These are phyloP conservation scores for Podaxis sp. DNA, from an alignment of 768 basidiomycete species.

Conservation along the genomic window DNA sequence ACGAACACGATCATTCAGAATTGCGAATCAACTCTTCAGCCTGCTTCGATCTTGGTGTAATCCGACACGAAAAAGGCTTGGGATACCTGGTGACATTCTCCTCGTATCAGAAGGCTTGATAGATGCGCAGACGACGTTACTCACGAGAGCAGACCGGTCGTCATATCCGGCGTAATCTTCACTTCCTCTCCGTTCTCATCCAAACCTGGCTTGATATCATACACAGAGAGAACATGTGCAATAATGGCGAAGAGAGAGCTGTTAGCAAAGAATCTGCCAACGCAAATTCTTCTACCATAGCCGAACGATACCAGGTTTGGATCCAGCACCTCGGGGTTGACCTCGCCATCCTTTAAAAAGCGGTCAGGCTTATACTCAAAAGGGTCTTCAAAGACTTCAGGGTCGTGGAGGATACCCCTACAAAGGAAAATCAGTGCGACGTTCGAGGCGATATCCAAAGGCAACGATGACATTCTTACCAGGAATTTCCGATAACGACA, in stretches of 20 bases:
- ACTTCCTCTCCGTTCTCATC: constrained; percentile 22
- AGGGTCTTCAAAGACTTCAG: constrained; percentile 20
- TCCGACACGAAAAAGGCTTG: neutral
- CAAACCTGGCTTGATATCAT: constrained; percentile 23
- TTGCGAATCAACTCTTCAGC: neutral
- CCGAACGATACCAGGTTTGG: constrained; percentile 30
- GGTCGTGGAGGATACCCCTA: constrained; percentile 21
- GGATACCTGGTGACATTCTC: neutral
- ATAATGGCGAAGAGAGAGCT: constrained; percentile 22
- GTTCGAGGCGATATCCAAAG: neutral
- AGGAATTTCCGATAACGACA: constrained; percentile 23
- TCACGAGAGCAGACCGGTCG: constrained; percentile 23
- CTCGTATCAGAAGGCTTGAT: neutral
- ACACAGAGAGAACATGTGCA: constrained; percentile 23
- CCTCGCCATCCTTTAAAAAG: constrained; percentile 25
- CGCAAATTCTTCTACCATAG: constrained; percentile 30
- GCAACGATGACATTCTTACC: constrained; percentile 13
- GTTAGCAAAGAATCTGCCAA: constrained; percentile 24
- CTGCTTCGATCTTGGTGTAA: neutral
- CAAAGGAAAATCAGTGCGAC: neutral
- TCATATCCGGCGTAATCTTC: constrained; percentile 20
- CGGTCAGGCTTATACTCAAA: constrained; percentile 30
- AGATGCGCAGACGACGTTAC: neutral
- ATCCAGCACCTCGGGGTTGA: constrained; percentile 23
- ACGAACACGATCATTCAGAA: neutral